Percentiles rank a stretch among this genome's conserved stretches.
Conservation (phyloP, 2,329 filamentous ascomycete species). For the Trichophyton benhamiae region DNA sequence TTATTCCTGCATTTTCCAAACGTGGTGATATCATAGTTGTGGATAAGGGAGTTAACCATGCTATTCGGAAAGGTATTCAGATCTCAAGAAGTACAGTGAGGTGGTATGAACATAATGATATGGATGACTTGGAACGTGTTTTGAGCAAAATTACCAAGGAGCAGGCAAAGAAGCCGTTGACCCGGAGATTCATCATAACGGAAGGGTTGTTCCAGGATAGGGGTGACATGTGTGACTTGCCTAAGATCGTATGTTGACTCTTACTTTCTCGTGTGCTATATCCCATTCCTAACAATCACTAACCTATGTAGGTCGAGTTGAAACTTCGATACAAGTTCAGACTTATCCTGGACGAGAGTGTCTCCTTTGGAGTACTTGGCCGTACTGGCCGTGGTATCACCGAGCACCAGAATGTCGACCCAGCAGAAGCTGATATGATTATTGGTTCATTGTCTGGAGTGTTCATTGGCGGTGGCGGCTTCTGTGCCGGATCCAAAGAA, state of each 20-base stretch:
- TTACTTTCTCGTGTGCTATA: not conserved
- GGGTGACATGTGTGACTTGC: constrained; percentile 73
- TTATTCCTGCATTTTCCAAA: constrained; percentile 95
- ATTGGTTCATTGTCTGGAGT: constrained; percentile 83
- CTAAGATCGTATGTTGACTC: constrained; percentile 55
- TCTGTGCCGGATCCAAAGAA: constrained; percentile 83
- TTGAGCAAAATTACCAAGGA: constrained; percentile 78
- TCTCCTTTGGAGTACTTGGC: constrained; percentile 90
- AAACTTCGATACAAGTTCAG: constrained; percentile 97
- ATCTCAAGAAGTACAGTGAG: constrained; percentile 79
- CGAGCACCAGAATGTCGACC: constrained; percentile 92
- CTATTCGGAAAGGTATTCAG: constrained; percentile 87
- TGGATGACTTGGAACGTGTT: constrained; percentile 80
- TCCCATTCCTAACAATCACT: not conserved
- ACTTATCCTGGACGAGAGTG: constrained; percentile 91
- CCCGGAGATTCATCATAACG: constrained; percentile 86
- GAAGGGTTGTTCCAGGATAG: constrained; percentile 88
- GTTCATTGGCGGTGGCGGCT: constrained; percentile 83
- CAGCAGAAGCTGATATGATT: constrained; percentile 91
- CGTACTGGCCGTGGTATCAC: constrained; percentile 84
- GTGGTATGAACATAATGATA: constrained; percentile 94
- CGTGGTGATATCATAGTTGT: constrained; percentile 94
- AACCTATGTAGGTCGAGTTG: constrained; percentile 57
- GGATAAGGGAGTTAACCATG: constrained; percentile 84
- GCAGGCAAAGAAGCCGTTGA: constrained; percentile 76